These are phyloP conservation scores for Acacia acuminata DNA, from an alignment of 306 rosid genomes.

Conservation along the genomic window DNA sequence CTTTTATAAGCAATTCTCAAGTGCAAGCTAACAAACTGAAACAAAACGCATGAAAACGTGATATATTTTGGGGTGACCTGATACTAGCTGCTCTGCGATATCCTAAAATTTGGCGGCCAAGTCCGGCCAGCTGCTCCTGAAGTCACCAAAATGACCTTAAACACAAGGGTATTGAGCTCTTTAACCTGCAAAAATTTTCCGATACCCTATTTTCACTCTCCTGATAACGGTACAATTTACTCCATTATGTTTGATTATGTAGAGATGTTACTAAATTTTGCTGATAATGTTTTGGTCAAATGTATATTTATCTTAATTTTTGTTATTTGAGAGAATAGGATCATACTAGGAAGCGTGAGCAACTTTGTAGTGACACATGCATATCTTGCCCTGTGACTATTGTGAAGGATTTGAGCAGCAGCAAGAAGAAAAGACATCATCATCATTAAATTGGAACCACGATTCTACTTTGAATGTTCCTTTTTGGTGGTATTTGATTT, in stretches of 20 bases:
- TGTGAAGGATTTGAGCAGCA: slow-evolving; percentile 51
- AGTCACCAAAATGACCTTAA: too few relatives aligned
- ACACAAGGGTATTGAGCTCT: too few relatives aligned
- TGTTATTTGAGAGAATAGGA: slow-evolving; percentile 37
- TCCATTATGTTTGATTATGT: not conserved
- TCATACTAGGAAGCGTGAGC: slow-evolving; percentile 66
- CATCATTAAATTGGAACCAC: not conserved
- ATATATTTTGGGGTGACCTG: too few relatives aligned
- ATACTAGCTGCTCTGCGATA: too few relatives aligned
- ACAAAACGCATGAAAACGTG: too few relatives aligned
- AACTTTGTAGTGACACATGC: slow-evolving; percentile 52
- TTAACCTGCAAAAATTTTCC: too few relatives aligned
- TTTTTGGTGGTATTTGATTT: not conserved
- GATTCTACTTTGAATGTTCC: not conserved
- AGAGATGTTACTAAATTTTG: not conserved
- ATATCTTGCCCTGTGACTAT: slow-evolving; percentile 62
- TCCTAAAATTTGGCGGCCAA: too few relatives aligned
- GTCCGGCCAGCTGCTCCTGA: too few relatives aligned
- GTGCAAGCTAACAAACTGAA: too few relatives aligned
- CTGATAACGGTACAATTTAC: not conserved
- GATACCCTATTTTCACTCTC: too few relatives aligned
- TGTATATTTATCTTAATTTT: not conserved
- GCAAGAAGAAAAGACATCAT: not conserved
- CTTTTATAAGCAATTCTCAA: too few relatives aligned
- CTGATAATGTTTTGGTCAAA: not conserved